Evolutionary conservation across 2,329 filamentous ascomycete genomes (phyloP).

Genomic region (Pleurostoma richardsiae): DNA sequence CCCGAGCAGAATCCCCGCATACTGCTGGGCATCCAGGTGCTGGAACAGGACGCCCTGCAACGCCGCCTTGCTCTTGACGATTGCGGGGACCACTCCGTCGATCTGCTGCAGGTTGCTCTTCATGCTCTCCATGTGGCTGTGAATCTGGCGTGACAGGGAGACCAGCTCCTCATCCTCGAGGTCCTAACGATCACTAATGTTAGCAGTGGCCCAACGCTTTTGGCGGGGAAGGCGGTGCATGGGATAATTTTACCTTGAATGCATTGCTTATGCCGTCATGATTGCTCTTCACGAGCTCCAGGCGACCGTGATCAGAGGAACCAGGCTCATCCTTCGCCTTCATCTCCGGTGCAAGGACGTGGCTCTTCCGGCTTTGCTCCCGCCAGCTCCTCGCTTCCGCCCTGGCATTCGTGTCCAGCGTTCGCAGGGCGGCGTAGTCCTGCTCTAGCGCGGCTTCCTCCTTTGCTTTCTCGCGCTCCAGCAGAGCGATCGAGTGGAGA

Average conservation of each 20-base stretch:
- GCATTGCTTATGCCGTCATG: slow-evolving; percentile 9
- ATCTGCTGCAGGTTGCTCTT: slow-evolving; percentile 48
- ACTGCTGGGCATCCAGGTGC: slow-evolving; percentile 36
- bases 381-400: slow-evolving; percentile 47
- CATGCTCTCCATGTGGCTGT: slow-evolving; percentile 53
- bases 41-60: slow-evolving; percentile 42
- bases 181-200: slow-evolving; percentile 17
- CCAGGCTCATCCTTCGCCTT: slow-evolving; percentile 6
- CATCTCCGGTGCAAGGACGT: slow-evolving; percentile 41
- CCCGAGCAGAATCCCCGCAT: slow-evolving; percentile 44
- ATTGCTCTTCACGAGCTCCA: slow-evolving; percentile 11
- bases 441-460: slow-evolving; percentile 50
- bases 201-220: too few relatives aligned
- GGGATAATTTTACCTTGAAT: slow-evolving; percentile 20
- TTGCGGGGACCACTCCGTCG: slow-evolving; percentile 43
- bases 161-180: slow-evolving; percentile 36
- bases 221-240: too few relatives aligned
- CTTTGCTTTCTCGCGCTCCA: slow-evolving; percentile 51
- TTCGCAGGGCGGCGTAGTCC: slow-evolving; percentile 46
- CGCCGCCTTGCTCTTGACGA: slow-evolving; percentile 41
- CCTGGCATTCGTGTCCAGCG: slow-evolving; percentile 51
- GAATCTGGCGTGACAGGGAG: slow-evolving; percentile 41
- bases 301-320: slow-evolving; percentile 2
- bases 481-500: slow-evolving; percentile 57
- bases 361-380: slow-evolving; percentile 42